Conservation (phyloP, 306 rosid genomes). For the Pterocarpus santalinus region DNA sequence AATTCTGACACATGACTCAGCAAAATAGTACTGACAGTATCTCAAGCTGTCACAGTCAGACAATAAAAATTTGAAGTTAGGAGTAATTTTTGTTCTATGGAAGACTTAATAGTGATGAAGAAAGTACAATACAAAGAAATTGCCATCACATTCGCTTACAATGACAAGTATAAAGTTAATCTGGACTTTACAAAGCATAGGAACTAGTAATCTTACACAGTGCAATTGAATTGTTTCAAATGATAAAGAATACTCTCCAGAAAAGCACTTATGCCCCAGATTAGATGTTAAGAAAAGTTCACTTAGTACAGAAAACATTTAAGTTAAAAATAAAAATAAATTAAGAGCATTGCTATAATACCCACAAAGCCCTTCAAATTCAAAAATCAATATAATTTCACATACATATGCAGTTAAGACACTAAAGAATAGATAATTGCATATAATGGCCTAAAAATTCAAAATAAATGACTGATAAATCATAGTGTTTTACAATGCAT, state of each 20-base stretch:
- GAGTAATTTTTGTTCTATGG: background rate
- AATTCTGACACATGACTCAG: background rate
- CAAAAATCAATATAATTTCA: slow-evolving; percentile 15
- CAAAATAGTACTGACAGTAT: background rate
- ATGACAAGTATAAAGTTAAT: background rate
- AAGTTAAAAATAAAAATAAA: background rate
- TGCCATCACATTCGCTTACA: background rate
- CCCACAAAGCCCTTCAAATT: slow-evolving; percentile 1
- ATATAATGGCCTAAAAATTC: background rate
- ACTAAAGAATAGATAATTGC: slow-evolving; percentile 14
- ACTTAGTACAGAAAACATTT: background rate
- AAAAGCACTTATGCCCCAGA: background rate
- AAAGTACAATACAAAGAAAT: background rate
- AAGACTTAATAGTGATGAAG: slow-evolving; percentile 1
- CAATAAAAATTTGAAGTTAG: background rate
- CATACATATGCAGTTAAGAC: background rate
- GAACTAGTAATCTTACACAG: background rate
- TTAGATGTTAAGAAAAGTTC: background rate
- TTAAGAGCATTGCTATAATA: background rate
- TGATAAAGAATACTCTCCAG: background rate
- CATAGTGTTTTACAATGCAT: slow-evolving; percentile 21
- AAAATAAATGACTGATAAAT: too few relatives aligned
- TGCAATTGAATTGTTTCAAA: slow-evolving; percentile 22
- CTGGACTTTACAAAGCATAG: slow-evolving; percentile 6
- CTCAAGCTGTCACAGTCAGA: background rate